A percentile compares a stretch with the other conserved stretches of the same genome.
Evolutionary conservation across 192 early-diverging fungal genomes (phyloP).

Genomic region (Tieghemiomyces parasiticus): DNA sequence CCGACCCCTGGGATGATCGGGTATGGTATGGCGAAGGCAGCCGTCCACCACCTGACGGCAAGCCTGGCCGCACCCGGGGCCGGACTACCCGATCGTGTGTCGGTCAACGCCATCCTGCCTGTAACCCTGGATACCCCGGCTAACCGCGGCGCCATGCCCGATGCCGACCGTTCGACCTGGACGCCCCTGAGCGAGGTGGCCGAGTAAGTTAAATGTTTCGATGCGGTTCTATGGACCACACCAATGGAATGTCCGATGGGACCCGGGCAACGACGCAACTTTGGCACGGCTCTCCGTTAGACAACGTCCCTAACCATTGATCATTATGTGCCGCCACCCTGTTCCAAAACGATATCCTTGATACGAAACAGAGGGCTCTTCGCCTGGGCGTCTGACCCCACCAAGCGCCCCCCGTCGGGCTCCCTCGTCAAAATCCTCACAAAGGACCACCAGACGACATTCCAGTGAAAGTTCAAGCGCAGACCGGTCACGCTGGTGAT

Average conservation of each 20-base stretch:
- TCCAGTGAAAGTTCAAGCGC: too few relatives aligned
- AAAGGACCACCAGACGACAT: conserved; percentile 37
- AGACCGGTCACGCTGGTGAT: too few relatives aligned
- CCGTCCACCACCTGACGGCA: conserved; percentile 76
- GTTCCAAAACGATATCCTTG: neutral
- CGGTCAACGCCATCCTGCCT: conserved; percentile 53
- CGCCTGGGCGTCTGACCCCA: conserved; percentile 39
- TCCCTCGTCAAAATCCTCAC: conserved; percentile 46
- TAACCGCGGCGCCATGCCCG: conserved; percentile 76
- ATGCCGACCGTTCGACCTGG: conserved; percentile 71
- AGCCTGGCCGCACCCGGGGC: conserved; percentile 51
- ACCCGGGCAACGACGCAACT: neutral
- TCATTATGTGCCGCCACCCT: neutral
- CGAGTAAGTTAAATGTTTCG: conserved; percentile 22
- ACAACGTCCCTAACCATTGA: neutral
- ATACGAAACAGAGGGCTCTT: conserved; percentile 25
- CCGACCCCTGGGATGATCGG: conserved; percentile 73
- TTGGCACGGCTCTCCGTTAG: neutral
- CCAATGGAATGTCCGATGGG: neutral
- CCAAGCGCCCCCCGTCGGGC: conserved; percentile 32
- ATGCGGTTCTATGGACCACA: neutral
- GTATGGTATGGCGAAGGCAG: conserved; percentile 89
- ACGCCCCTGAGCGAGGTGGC: conserved; percentile 65
- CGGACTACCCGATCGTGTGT: conserved; percentile 53
- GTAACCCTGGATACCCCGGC: conserved; percentile 78